phyloP scores from a whole-genome alignment of 345 rosid genomes.

The Bretschneidera sinensis region DNA sequence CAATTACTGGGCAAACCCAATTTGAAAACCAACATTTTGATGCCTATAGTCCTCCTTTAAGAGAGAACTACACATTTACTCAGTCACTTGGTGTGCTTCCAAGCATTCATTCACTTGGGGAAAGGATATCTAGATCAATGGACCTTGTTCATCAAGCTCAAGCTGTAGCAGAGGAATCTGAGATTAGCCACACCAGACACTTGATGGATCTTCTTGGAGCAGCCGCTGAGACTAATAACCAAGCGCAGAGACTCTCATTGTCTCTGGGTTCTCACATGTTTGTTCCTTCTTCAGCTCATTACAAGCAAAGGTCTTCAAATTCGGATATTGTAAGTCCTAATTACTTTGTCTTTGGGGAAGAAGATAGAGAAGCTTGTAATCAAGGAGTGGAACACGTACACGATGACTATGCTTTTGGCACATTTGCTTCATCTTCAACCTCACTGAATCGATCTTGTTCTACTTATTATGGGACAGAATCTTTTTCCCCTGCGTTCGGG shows the following conservation, averaged over 20 bases:
- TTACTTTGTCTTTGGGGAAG: constrained; percentile 30
- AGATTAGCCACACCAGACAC: constrained; percentile 46
- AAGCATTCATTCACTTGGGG: constrained; percentile 38
- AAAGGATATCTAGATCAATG: constrained; percentile 45
- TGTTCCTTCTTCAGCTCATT: constrained; percentile 17
- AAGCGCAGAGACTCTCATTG: constrained; percentile 41
- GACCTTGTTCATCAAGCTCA: constrained; percentile 40
- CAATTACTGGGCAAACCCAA: constrained; percentile 30
- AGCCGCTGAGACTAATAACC: constrained; percentile 32
- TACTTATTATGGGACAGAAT: constrained; percentile 25
- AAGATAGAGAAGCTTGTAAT: constrained; percentile 28
- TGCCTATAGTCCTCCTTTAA: constrained; percentile 28
- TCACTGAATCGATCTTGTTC: constrained; percentile 27
- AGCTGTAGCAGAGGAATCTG: constrained; percentile 31
- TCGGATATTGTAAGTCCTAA: constrained; percentile 24
- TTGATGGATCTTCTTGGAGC: constrained; percentile 58
- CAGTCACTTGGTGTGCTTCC: constrained; percentile 39
- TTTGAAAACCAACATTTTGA: constrained; percentile 35
- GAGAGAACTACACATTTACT: constrained; percentile 27
- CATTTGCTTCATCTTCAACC: constrained; percentile 29
- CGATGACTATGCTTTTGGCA: constrained; percentile 21
- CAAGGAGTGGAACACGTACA: constrained; percentile 22
- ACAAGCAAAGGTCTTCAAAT: constrained; percentile 8
- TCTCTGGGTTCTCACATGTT: constrained; percentile 53
- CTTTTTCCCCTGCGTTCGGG: constrained; percentile 25